These are phyloP conservation scores for Nemophila menziesii DNA, from an alignment of 257 asterid genomes.

Conservation along the genomic window DNA sequence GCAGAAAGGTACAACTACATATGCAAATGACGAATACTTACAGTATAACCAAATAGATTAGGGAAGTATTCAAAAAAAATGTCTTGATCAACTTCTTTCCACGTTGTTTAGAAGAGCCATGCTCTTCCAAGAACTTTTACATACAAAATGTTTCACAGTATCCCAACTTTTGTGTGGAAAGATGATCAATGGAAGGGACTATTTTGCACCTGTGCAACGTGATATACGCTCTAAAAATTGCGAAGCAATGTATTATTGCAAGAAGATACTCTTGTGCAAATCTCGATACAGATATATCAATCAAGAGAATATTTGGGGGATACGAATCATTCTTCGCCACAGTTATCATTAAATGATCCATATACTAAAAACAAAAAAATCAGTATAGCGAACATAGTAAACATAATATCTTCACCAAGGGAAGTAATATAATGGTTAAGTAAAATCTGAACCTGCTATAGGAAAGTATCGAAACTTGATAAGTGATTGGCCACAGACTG, in stretches of 20 bases:
- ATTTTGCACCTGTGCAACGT: slow-evolving; percentile 80
- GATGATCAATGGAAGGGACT: slow-evolving; percentile 60
- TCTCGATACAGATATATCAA: slow-evolving; percentile 72
- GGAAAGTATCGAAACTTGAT: slow-evolving; percentile 66
- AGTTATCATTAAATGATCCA: slow-evolving; percentile 82
- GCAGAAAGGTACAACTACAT: too few relatives aligned
- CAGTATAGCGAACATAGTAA: too few relatives aligned
- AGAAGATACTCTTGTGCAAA: slow-evolving; percentile 81
- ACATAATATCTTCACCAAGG: too few relatives aligned
- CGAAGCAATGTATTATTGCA: slow-evolving; percentile 60
- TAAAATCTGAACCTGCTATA: slow-evolving; percentile 55
- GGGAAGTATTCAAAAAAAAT: slow-evolving; percentile 79
- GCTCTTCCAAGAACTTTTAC: too few relatives aligned
- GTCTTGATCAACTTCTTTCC: slow-evolving; percentile 58
- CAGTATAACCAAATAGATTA: slow-evolving; percentile 67
- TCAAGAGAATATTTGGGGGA: slow-evolving; percentile 70
- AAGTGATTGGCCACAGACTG: slow-evolving; percentile 68
- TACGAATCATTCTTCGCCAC: slow-evolving; percentile 68
- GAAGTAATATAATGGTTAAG: slow-evolving; percentile 8
- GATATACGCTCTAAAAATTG: slow-evolving; percentile 77
- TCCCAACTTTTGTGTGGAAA: slow-evolving; percentile 55
- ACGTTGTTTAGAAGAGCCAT: slow-evolving; percentile 59
- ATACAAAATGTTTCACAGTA: slow-evolving; percentile 59
- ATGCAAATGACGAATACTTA: slow-evolving; percentile 31
- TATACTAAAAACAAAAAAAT: too few relatives aligned